Evolutionary conservation across 257 asterid species (phyloP), one percentile per base, ranked within the genome.

Genomic region (Paraleonurus japonicus): DNA sequence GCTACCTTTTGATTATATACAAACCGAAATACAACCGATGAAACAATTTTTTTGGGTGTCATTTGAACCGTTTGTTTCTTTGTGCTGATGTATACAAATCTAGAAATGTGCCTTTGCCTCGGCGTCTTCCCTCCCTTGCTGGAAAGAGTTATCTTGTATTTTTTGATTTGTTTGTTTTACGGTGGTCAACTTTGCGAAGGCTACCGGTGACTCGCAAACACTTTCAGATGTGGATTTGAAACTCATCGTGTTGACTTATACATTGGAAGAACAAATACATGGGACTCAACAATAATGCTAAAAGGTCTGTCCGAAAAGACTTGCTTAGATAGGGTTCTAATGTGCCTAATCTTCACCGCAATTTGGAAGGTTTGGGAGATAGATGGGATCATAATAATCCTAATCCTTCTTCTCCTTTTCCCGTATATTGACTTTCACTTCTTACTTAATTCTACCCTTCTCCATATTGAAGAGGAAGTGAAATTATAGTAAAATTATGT

Each of bases 161-260:
- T 0, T 22, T 45, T 68, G 19, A 35, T 68, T 58, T 79, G 62
- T 71, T 50, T 51, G 35, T 65, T 65, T 77, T 77, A 22, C 94
- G 92, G 99, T 87, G 74, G 78, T 92, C 68, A 81, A 61, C 86
- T 95, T 95, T 75, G 97, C 99, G n/a, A 95, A 87, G 81, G 94
- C 91, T 22, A 95, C 99, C 57, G 99, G 99, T 82, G 99, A 95
- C 82, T 76, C 92, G 80, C 99, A 89, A 71, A 92, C 99, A 30
- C 98, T 95, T 80, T 95, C 99, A 2, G 99, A 95, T 80, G 98
- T 92, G 70, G 99, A 95, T 89, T 79, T 95, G 68, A 95, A 95
- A 87, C 95, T 95, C 62, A 92, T 95, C 73, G 99, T 98, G 48
- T 74, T 95, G 77, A 92, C 98, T 6, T 88, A 88, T 64, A 88